Conservation (phyloP, 306 rosid genomes). For the Vigna radiata region DNA sequence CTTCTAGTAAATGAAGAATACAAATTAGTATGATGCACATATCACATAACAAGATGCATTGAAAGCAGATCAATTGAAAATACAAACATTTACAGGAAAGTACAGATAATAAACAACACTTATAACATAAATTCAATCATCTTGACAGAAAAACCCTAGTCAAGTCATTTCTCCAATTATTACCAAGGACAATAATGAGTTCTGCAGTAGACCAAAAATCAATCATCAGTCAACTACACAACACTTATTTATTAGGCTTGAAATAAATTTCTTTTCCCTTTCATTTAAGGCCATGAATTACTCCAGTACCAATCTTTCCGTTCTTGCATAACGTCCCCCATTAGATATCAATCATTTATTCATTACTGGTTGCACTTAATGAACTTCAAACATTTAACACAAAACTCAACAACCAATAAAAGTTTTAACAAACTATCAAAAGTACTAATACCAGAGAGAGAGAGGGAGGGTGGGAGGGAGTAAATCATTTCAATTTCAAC, state of each 20-base stretch:
- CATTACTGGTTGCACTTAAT: conserved; percentile 19
- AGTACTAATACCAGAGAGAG: conserved; percentile 21
- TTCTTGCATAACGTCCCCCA: conserved; percentile 5
- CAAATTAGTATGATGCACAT: conserved; percentile 20
- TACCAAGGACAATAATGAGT: conserved; percentile 19
- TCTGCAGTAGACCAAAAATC: conserved; percentile 22
- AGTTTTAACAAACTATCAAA: neutral
- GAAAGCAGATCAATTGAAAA: neutral
- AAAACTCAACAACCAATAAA: neutral
- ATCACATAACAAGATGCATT: conserved; percentile 15
- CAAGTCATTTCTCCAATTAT: conserved; percentile 11
- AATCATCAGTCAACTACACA: conserved; percentile 33
- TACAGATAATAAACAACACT: conserved; percentile 25
- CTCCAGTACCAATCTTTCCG: neutral
- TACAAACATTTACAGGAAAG: neutral
- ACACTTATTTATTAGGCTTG: conserved; percentile 1
- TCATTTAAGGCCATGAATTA: conserved; percentile 14
- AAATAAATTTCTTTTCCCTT: neutral
- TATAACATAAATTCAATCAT: conserved; percentile 16
- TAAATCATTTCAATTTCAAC: conserved; percentile 28
- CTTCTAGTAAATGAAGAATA: conserved; percentile 16
- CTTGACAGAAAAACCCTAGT: conserved; percentile 31
- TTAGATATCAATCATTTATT: conserved; percentile 31
- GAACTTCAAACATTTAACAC: conserved; percentile 14
- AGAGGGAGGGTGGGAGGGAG: neutral